Evolutionary conservation across 2,329 filamentous ascomycete species (phyloP), one percentile per base, ranked within the genome.

Genomic region (Alternaria sp.): DNA sequence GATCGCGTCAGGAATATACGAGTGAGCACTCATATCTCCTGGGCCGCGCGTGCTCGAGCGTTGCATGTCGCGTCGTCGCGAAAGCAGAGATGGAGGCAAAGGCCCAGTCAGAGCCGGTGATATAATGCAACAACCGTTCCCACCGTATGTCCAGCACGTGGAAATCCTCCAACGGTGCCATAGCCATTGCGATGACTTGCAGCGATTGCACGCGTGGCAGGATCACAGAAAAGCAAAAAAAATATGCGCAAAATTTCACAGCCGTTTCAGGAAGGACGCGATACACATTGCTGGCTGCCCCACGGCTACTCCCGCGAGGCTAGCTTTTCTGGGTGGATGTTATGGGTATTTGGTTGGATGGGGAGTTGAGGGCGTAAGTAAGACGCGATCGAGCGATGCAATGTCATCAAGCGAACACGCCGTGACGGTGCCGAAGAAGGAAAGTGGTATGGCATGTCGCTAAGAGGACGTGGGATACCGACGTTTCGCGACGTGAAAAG

Each of bases 281-380:
- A 67, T 67, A 50, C 53, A 60, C 33, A 57, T 50, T 47, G 15
- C 21, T 54, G 8, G 23, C 21, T 55, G 66, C 61, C 63, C 66
- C 61, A 66, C 71, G 72, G 72, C 43, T 67, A 58, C 68, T 72
- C 72, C 72, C 72, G 72, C 43, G 28, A 47, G 53, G 41, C 67
- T 73, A 73, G 55, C 66, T 65, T 25, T 51, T 56, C 66, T 56
- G 43, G 61, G 44, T 30, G 20, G 58, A 11, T 41, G 47, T 28
- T 12, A 18, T 18, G 41, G 18, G 43, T 37, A 21, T 23, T 9
- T 49, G 23, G 49, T 41, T 28, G 50, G 41, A 58, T 26, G 28
- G 18, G 45, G 18, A 21, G 53, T 23, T 44, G 45, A 26, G 26
- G 41, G n/a, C 7, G 43, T 15, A 41, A 26, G 43, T 20, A 41